Evolutionary conservation across 495 filamentous ascomycete species (phyloP), one percentile per base, ranked within the genome.

Genomic region (Lepraria neglecta): DNA sequence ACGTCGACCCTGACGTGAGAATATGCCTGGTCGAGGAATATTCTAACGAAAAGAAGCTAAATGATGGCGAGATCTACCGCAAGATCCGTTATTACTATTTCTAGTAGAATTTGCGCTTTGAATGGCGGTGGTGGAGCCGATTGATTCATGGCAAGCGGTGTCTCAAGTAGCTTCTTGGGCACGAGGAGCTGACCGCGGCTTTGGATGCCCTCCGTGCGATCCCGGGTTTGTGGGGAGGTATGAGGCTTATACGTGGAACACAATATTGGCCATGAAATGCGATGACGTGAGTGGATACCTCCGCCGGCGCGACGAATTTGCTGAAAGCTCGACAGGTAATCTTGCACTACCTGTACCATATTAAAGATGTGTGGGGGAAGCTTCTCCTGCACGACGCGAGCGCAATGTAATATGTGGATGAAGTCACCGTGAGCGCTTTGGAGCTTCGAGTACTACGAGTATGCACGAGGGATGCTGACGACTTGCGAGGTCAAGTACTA

Each of bases 61-160:
- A 27, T n/a, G 68, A 76, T 58, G 66, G 73, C 15, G 70, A 77
- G 44, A 71, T 78, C 27, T 78, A 76, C 61, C 58, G 67, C 11
- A 76, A 77, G 64, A 68, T 75, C 31, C 69, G 71, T 3, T 62
- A 75, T 61, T 77, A 77, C 58, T 28, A 73, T 45, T 40, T 54
- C 35, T 58, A 56, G 61, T 14, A 27, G 21, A 56, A 61, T 63
- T 21, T 43, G 17, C 31, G 10, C 55, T 40, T 27, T 15, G 55
- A 58, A 57, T 10, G 56, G 24, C 30, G 30, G 51, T 54, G 27
- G 50, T 53, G 50, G 50, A 31, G 24, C 24, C 50, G 50, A 12
- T 31, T 33, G 30, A 53, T 27, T 28, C 24, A 53, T 31, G 30
- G 30, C 12, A 14, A 31, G 30, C 28, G 15, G 50, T 28, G 30